Evolutionary conservation across 352 stramenopile species (phyloP).

Genomic region (Aphanomyces astaci): DNA sequence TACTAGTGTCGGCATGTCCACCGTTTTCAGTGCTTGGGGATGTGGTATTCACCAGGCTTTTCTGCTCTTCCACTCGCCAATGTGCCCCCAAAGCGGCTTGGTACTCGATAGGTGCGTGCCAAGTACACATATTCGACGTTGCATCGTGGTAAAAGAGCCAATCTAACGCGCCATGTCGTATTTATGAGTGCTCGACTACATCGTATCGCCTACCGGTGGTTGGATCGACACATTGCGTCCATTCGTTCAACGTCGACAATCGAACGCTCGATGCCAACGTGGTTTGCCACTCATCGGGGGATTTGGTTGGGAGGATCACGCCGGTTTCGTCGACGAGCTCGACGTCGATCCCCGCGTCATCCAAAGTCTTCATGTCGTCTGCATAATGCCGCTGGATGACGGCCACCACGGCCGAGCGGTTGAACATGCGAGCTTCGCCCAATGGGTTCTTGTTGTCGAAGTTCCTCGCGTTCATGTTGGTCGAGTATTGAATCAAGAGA

Average conservation of each 20-base stretch:
- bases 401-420: conserved; percentile 46
- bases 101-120: conserved; percentile 63
- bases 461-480: conserved; percentile 80
- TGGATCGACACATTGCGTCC: conserved; percentile 66
- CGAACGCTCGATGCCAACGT: conserved; percentile 34
- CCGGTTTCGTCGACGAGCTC: conserved; percentile 21
- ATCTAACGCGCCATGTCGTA: conserved; percentile 5
- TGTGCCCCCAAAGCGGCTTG: conserved; percentile 45
- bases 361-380: conserved; percentile 32
- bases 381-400: conserved; percentile 57
- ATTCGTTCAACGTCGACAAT: conserved; percentile 59
- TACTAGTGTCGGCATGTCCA: background rate
- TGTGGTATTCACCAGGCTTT: no score
- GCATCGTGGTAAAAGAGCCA: conserved; percentile 25
- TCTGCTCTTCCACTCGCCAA: conserved; percentile 29
- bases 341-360: conserved; percentile 18
- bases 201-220: conserved; percentile 49
- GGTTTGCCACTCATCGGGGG: conserved; percentile 38
- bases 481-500: conserved; percentile 65
- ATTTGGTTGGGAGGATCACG: conserved; percentile 23
- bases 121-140: conserved; percentile 26
- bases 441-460: conserved; percentile 71
- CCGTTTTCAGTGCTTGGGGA: background rate
- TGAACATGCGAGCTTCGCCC: conserved; percentile 62
- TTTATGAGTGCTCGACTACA: conserved; percentile 6